A percentile compares a stretch with the other conserved stretches of the same genome.
These are phyloP conservation scores for Iberis amara DNA, from an alignment of 441 rosid genomes.

Conservation along the genomic window DNA sequence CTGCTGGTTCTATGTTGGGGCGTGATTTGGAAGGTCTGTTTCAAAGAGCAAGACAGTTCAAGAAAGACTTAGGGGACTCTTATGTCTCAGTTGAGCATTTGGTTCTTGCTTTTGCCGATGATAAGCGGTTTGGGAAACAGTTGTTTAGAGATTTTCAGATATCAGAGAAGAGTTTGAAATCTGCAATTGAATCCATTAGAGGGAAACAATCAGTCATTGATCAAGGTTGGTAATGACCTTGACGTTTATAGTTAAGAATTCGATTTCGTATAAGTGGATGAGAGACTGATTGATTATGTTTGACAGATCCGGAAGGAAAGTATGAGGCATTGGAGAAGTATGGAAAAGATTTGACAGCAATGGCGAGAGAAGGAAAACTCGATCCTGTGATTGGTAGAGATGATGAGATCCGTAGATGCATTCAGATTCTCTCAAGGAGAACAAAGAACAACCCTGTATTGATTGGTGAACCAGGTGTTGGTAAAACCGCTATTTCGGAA, in stretches of 20 bases:
- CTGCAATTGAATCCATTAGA: slow-evolving; percentile 84
- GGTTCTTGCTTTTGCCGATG: slow-evolving; percentile 77
- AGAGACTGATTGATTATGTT: slow-evolving; percentile 17
- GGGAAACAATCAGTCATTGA: slow-evolving; percentile 97
- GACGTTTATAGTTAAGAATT: background rate
- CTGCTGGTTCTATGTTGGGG: slow-evolving; percentile 93
- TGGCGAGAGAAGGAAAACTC: slow-evolving; percentile 91
- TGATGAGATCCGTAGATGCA: slow-evolving; percentile 91
- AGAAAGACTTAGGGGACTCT: slow-evolving; percentile 87
- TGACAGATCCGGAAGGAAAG: slow-evolving; percentile 94
- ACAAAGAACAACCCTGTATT: slow-evolving; percentile 95
- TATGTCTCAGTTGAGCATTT: slow-evolving; percentile 94
- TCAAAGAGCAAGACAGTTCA: slow-evolving; percentile 74
- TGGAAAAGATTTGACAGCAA: slow-evolving; percentile 94
- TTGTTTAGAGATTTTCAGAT: slow-evolving; percentile 81
- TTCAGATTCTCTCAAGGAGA: slow-evolving; percentile 93
- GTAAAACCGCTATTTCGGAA: slow-evolving; percentile 95
- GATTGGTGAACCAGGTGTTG: slow-evolving; percentile 97
- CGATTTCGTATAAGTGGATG: background rate
- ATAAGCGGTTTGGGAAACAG: slow-evolving; percentile 88
- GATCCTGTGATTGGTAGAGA: slow-evolving; percentile 99
- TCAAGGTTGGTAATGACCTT: slow-evolving; percentile 49
- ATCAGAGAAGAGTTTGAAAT: slow-evolving; percentile 53
- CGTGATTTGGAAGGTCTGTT: slow-evolving; percentile 87
- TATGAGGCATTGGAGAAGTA: slow-evolving; percentile 93